Conservation (phyloP, 106 monocot species). For the Amphibolis antarctica region DNA sequence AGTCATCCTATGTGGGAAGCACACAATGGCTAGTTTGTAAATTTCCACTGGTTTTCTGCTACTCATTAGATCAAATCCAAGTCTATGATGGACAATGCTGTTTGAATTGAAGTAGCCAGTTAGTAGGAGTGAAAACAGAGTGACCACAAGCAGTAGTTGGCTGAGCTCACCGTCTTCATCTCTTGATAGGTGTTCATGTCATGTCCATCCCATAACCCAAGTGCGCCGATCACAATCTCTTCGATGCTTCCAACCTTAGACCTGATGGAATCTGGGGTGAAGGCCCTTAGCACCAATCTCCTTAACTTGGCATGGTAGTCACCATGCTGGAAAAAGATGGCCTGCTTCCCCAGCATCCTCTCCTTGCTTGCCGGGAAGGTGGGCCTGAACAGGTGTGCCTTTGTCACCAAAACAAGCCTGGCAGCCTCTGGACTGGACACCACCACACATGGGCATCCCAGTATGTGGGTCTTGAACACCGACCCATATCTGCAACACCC, state of each 20-base stretch:
- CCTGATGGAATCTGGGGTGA: conserved; percentile 6
- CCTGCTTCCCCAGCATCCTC: conserved; percentile 12
- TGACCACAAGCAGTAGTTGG: no score
- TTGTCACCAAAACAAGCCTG: conserved; percentile 9
- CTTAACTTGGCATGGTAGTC: conserved; percentile 18
- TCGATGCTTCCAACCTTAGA: conserved; percentile 1
- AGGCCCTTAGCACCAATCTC: conserved; percentile 40
- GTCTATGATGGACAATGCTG: neutral
- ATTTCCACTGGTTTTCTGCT: neutral
- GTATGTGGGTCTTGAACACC: conserved; percentile 18
- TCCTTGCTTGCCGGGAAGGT: conserved; percentile 32
- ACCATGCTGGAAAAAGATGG: conserved; percentile 16
- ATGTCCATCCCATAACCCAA: conserved; percentile 3
- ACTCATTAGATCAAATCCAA: neutral
- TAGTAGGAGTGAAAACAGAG: no score
- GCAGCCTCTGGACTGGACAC: conserved; percentile 11
- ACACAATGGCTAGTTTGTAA: no score
- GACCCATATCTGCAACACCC: conserved; percentile 7
- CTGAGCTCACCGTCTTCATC: conserved; percentile 34
- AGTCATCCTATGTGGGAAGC: neutral
- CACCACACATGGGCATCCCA: conserved; percentile 19
- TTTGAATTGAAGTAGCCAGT: neutral
- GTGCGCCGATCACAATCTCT: neutral
- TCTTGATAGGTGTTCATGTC: conserved; percentile 9
- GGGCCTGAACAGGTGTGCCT: conserved; percentile 34